Conservation (phyloP, 208 protist genomes). For the Acanthamoeba castellanii region DNA sequence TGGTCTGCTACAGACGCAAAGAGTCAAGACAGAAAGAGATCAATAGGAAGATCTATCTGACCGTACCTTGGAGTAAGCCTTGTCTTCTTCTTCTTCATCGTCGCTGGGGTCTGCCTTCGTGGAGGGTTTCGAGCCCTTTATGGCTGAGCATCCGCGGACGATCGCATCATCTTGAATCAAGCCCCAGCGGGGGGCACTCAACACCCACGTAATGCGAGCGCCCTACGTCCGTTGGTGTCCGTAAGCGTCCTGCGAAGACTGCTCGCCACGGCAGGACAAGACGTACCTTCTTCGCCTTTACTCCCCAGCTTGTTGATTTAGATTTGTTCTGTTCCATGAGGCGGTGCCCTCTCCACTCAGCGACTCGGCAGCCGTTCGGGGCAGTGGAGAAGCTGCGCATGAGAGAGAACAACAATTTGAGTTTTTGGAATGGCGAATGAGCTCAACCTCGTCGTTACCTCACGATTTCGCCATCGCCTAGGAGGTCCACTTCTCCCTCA, state of each 20-base stretch:
- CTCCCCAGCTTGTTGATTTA: slow-evolving; percentile 1
- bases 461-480: slow-evolving; percentile 18
- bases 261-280: not conserved
- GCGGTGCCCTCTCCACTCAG: slow-evolving; percentile 1
- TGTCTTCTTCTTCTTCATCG: not conserved
- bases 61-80: not conserved
- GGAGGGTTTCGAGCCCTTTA: not conserved
- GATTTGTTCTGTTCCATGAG: slow-evolving; percentile 59
- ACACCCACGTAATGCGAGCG: not conserved
- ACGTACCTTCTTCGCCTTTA: not conserved
- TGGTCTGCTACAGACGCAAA: not conserved
- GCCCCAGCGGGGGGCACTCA: not conserved
- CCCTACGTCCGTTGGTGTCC: not conserved
- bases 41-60: not conserved
- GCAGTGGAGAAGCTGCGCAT: not conserved
- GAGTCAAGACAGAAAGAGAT: not conserved
- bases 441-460: not conserved
- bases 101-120: not conserved
- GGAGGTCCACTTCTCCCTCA: not conserved
- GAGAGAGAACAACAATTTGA: not conserved
- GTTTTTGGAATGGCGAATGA: not conserved
- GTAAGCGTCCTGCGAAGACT: not conserved
- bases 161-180: not conserved
- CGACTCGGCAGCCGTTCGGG: not conserved
- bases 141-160: not conserved